Evolutionary conservation across 495 filamentous ascomycete species (phyloP), one percentile per base, ranked within the genome.

Genomic region (Endocarpon pusillum): DNA sequence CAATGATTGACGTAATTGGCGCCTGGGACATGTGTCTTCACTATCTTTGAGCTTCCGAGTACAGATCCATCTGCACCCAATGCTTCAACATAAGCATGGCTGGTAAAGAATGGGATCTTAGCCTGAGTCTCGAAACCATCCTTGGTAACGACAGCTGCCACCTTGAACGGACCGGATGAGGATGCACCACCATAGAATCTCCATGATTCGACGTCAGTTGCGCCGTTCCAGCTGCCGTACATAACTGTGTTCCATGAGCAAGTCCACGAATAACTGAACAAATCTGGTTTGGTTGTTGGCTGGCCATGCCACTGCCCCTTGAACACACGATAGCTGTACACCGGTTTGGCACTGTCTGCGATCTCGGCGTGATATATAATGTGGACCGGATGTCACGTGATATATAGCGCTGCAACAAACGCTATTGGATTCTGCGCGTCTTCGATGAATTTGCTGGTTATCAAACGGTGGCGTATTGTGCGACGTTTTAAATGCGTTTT

Each of bases 191-290:
- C 38, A 21, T n/a, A 37, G 18, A 40, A 18, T 9, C 20, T 15
- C 19, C 24, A 40, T 15, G 15, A 14, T 9, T 8, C 20, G 19
- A 40, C 38, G 12, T 40, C 38, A 10, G 38, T 40, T 21, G 38
- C 38, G 35, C 38, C 38, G 23, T 40, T 40, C 38, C 38, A 40
- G 38, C 36, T 40, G 3, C 19, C 38, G 24, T 40, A 40, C 22
- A 39, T 25, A 12, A 4, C 21, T 11, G 30, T 39, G 3, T 21
- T n/a, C 36, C 36, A 39, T 14, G 3, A 4, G 30, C 1, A 39
- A 15, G 10, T 25, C 30, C 36, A 39, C 9, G 38, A 8, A 12
- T 39, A 39, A 15, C 9, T 39, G 19, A 21, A 39, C 19, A 39
- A 15, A 25, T 22, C 30, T 18, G 36, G 36, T 3, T n/a, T 16